Evolutionary conservation across 208 protist genomes (phyloP), one percentile per base, ranked within the genome.

Genomic region (Leishmania guyanensis): DNA sequence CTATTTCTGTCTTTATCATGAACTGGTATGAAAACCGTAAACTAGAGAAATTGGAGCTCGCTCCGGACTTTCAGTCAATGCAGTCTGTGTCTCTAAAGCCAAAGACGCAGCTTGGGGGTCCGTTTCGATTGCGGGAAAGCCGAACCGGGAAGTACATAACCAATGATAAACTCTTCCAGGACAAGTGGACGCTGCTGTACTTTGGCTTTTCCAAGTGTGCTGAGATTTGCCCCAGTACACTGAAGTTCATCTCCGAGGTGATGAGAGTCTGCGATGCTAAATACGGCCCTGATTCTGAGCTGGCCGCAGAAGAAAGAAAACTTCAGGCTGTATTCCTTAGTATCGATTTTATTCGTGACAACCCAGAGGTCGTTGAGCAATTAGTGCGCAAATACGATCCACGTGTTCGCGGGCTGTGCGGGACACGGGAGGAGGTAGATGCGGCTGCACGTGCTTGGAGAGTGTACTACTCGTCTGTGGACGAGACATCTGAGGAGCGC

Each of bases 141-240:
- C 56, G 79, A 20, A 95, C 88, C 4, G 93, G 93, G 1, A 78
- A 89, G n/a, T 87, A 87, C 50, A 88, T 94, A 53, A 95, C 90
- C 1, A 91, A 93, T 70, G 56, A 88, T 66, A 87, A 96, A 26
- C 64, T 97, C 17, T 95, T 97, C 71, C 73, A 88, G 20, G 82
- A 94, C 76, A 87, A 94, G 69, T 97, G 94, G 92, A 95, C 91
- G 26, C 81, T 97, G 10, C 78, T 97, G 1, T 97, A 97, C 82
- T 97, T 97, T 90, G 94, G 94, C 17, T 97, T 97, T 79, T 93
- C 91, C 48, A 95, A 97, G 81, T 97, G 94, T 64, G 91, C 94
- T 1, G 92, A 97, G 79, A 85, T 97, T 1, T 97, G 94, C 76
- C 94, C 94, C 14, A 93, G 84, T 46, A 96, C 91, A 9, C 81